Percentiles rank a stretch among this genome's conserved stretches.
Evolutionary conservation across 441 rosid genomes (phyloP).

Genomic region (Daphne laureola): DNA sequence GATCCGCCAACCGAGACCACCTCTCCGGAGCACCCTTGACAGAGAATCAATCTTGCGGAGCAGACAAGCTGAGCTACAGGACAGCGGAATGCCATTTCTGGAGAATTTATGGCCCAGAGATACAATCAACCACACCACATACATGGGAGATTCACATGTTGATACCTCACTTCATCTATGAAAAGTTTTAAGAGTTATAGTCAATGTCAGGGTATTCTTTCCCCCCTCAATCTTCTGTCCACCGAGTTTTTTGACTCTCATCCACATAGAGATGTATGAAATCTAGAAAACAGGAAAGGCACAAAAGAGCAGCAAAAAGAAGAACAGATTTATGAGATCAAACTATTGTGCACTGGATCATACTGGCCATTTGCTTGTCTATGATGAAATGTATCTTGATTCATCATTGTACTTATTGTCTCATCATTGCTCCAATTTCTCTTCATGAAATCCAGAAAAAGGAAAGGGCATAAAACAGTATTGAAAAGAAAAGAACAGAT

Average conservation of each 20-base stretch:
- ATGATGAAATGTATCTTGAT: slow-evolving; percentile 27
- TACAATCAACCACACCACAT: slow-evolving; percentile 12
- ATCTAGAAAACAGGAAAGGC: background rate
- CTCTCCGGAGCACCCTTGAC: slow-evolving; percentile 9
- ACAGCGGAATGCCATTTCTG: slow-evolving; percentile 16
- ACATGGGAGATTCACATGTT: slow-evolving; percentile 27
- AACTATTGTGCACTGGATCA: slow-evolving; percentile 28
- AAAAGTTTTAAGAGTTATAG: slow-evolving; percentile 21
- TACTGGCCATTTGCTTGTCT: slow-evolving; percentile 32
- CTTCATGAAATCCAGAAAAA: background rate
- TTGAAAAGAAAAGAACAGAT: slow-evolving; percentile 9
- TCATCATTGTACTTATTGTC: slow-evolving; percentile 24
- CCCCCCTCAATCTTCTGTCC: slow-evolving; percentile 6
- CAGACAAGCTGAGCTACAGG: slow-evolving; percentile 10
- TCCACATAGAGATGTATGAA: slow-evolving; percentile 13
- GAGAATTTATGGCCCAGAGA: slow-evolving; percentile 16
- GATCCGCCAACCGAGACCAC: slow-evolving; percentile 13
- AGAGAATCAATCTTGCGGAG: slow-evolving; percentile 11
- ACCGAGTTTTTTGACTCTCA: slow-evolving; percentile 6
- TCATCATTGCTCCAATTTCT: too few species aligned
- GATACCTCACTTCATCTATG: slow-evolving; percentile 37
- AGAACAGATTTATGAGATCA: slow-evolving; percentile 15
- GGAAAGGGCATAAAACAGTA: background rate
- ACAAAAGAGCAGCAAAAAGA: background rate
- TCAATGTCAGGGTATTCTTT: slow-evolving; percentile 8